Conservation (phyloP, 345 rosid species). For the Arabidopsis suecica region DNA sequence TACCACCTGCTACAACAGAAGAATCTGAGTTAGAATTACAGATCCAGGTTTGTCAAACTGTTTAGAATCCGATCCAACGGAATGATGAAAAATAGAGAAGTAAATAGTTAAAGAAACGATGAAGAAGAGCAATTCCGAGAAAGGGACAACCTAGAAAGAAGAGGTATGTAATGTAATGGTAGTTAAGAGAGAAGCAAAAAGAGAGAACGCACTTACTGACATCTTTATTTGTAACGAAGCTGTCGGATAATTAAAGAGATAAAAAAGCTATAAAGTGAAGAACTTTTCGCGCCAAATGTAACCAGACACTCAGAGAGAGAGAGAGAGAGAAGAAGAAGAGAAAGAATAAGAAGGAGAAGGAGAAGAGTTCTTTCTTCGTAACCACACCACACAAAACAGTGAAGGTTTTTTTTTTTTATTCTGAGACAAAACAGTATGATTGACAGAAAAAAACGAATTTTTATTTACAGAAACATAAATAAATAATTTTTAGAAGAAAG, state of each 20-base stretch:
- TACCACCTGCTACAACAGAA: slow-evolving; percentile 11
- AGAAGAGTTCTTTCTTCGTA: slow-evolving; percentile 36
- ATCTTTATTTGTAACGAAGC: slow-evolving; percentile 48
- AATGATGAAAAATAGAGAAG: neutral
- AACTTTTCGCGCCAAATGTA: slow-evolving; percentile 45
- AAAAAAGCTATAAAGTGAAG: slow-evolving; percentile 35
- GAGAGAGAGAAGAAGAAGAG: neutral
- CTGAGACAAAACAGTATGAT: slow-evolving; percentile 35
- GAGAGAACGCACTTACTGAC: slow-evolving; percentile 49
- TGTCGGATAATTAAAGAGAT: slow-evolving; percentile 32
- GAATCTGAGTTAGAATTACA: neutral
- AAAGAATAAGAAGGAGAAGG: slow-evolving; percentile 14
- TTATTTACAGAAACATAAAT: slow-evolving; percentile 17
- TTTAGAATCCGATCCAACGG: slow-evolving; percentile 14
- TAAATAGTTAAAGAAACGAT: neutral
- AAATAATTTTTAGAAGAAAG: neutral
- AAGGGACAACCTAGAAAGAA: slow-evolving; percentile 34
- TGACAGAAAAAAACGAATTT: slow-evolving; percentile 23
- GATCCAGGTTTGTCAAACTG: neutral
- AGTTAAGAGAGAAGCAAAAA: slow-evolving; percentile 31
- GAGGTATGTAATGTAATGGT: neutral
- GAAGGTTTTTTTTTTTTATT: slow-evolving; percentile 21
- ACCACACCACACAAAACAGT: slow-evolving; percentile 33
- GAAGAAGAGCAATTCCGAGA: slow-evolving; percentile 13
- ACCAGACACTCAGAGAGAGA: slow-evolving; percentile 5